phyloP scores from a whole-genome alignment of 371 early-diverging fungal species.

The Rhizomucor pusillus region DNA sequence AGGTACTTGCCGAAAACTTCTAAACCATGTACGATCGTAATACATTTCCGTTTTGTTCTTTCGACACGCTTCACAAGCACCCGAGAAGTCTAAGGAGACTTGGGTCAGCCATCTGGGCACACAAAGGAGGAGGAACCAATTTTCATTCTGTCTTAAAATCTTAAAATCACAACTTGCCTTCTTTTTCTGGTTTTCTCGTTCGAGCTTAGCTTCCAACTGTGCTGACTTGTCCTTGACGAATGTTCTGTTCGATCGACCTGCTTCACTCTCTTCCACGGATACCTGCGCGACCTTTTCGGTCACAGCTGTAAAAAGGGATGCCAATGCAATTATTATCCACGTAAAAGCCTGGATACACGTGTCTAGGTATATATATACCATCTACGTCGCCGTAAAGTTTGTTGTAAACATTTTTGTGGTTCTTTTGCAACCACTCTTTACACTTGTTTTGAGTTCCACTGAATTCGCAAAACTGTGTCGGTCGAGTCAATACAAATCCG shows the following conservation, averaged over 20 bases:
- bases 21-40: slow-evolving; percentile 76
- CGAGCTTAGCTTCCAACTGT: slow-evolving; percentile 68
- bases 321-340: neutral
- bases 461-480: slow-evolving; percentile 83
- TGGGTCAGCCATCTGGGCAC: too few relatives aligned
- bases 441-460: slow-evolving; percentile 80
- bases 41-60: slow-evolving; percentile 88
- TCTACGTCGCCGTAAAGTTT: slow-evolving; percentile 47
- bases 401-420: slow-evolving; percentile 57
- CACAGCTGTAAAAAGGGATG: slow-evolving; percentile 15
- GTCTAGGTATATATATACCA: too few relatives aligned
- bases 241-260: slow-evolving; percentile 43
- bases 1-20: slow-evolving; percentile 69
- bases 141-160: neutral
- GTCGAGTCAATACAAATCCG: slow-evolving; percentile 2
- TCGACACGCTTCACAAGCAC: slow-evolving; percentile 80
- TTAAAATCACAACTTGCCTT: slow-evolving; percentile 40
- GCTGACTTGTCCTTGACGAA: slow-evolving; percentile 55
- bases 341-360: too few relatives aligned
- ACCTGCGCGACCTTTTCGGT: slow-evolving; percentile 39
- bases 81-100: slow-evolving; percentile 31
- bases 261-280: slow-evolving; percentile 25
- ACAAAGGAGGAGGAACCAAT: neutral
- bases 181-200: slow-evolving; percentile 73
- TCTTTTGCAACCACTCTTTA: slow-evolving; percentile 71